Base-by-base conservation (phyloP, 2,329 filamentous ascomycete species). In the Stagonosporopsis vannaccii region DNA sequence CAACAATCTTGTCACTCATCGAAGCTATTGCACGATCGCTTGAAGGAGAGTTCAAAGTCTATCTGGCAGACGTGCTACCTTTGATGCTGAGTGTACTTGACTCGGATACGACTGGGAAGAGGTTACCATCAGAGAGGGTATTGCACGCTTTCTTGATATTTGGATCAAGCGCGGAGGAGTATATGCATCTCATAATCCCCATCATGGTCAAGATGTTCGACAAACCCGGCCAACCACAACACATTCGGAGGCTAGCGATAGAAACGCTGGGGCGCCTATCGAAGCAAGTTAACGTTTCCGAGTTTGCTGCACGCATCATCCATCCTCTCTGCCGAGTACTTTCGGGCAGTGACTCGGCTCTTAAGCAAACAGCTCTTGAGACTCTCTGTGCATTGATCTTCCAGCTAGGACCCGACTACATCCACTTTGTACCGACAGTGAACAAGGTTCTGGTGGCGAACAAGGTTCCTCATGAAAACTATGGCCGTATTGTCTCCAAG, bases 101-200 rank as follows among this genome's bases (percentile, higher is more conserved):
- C 63, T 90, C 92, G 61, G 95, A 99, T 71, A 83, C 81, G 8
- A 89, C 90, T 1, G 80, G 84, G 1, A 90, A 91, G 69, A 85
- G 92, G n/a, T 84, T 86, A 13, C 90, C 92, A 2, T 96, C 93
- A 0, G 92, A 97, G 73, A 89, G 90, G 66, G 93, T 99, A 4
- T 82, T 99, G 22, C 95, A 98, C 72, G 93, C 94, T 0, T 97
- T 99, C 75, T 80, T 99, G 25, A 91, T 99, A 0, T 99, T 99
- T 73, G 96, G 96, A 1, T 89, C 93, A 0, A 98, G 93, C 70
- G 91, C 90, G 11, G 95, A 99, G 74, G 95, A 99, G 74, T 99
- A 99, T 75, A 99, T 99, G 95, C 95, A 99, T 74, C 83, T 99
- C 48, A 98, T 99, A 64, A 91, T 99, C 47, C 95, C 95, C 0